These are phyloP conservation scores for Mucor irregularis DNA, from an alignment of 371 early-diverging fungal genomes.

Conservation along the genomic window DNA sequence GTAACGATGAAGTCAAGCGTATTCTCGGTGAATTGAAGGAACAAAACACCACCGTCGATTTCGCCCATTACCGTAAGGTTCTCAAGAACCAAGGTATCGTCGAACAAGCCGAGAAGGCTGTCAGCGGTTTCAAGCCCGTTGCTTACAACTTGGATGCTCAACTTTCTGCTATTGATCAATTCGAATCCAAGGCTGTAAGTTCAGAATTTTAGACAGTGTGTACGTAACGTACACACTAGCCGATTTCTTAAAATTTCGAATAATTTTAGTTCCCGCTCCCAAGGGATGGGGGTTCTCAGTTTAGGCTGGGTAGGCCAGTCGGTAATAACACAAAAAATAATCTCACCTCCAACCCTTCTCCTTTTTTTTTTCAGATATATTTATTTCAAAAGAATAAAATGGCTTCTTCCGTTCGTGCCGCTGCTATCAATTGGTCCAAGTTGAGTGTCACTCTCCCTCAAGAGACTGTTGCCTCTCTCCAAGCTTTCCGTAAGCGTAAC, in stretches of 20 bases:
- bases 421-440: slow-evolving; percentile 88
- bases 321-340: not conserved
- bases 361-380: slow-evolving; percentile 9
- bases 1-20: slow-evolving; percentile 90
- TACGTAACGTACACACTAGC: no score
- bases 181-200: slow-evolving; percentile 90
- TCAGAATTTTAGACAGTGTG: no score
- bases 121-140: slow-evolving; percentile 79
- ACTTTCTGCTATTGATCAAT: slow-evolving; percentile 82
- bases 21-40: slow-evolving; percentile 80
- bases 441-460: slow-evolving; percentile 82
- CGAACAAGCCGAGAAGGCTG: slow-evolving; percentile 86
- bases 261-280: no score
- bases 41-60: slow-evolving; percentile 83
- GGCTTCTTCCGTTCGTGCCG: slow-evolving; percentile 54
- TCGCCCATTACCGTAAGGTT: slow-evolving; percentile 80
- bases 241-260: no score
- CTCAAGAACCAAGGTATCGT: slow-evolving; percentile 90
- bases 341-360: not conserved
- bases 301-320: slow-evolving; percentile 6
- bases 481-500: slow-evolving; percentile 94
- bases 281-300: no score
- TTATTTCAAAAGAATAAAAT: slow-evolving; percentile 9
- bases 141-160: slow-evolving; percentile 85
- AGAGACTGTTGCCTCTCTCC: slow-evolving; percentile 85